A percentile compares a stretch with the other conserved stretches of the same genome.
These are phyloP conservation scores for Collybia sordida DNA, from an alignment of 768 basidiomycete species.

Conservation along the genomic window DNA sequence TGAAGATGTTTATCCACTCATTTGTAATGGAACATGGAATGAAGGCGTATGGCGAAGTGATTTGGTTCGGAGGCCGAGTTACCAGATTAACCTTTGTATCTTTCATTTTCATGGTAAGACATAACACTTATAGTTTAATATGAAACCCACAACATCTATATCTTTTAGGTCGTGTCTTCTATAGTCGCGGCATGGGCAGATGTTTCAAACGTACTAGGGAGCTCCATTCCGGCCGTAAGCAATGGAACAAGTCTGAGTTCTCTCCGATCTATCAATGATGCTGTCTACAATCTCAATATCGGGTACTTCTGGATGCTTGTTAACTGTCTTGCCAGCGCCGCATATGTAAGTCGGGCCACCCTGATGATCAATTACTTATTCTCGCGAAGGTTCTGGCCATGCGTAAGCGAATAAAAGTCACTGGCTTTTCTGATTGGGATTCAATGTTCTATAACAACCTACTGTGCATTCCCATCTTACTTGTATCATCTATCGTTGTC, in stretches of 20 bases:
- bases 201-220: conserved; percentile 48
- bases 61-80: conserved; percentile 93
- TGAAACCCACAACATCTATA: not conserved
- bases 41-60: conserved; percentile 94
- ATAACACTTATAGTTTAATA: conserved; percentile 10
- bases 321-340: conserved; percentile 89
- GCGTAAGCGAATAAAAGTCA: conserved; percentile 94
- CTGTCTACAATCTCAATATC: conserved; percentile 55
- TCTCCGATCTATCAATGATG: conserved; percentile 41
- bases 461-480: conserved; percentile 88
- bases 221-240: conserved; percentile 32
- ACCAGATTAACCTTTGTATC: conserved; percentile 86
- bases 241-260: conserved; percentile 31
- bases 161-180: conserved; percentile 79
- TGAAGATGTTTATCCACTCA: conserved; percentile 2
- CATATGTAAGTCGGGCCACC: conserved; percentile 62
- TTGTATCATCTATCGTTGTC: conserved; percentile 74
- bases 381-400: conserved; percentile 79
- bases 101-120: conserved; percentile 83
- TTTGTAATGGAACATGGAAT: not conserved
- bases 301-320: conserved; percentile 97
- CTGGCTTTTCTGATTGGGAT: conserved; percentile 97
- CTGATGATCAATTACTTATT: not conserved
- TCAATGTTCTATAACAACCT: conserved; percentile 99
- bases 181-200: conserved; percentile 97